A percentile compares a stretch with the other conserved stretches of the same genome.
Evolutionary conservation across 1,284 basidiomycete genomes (phyloP).

Genomic region (Volvariella surrecta): DNA sequence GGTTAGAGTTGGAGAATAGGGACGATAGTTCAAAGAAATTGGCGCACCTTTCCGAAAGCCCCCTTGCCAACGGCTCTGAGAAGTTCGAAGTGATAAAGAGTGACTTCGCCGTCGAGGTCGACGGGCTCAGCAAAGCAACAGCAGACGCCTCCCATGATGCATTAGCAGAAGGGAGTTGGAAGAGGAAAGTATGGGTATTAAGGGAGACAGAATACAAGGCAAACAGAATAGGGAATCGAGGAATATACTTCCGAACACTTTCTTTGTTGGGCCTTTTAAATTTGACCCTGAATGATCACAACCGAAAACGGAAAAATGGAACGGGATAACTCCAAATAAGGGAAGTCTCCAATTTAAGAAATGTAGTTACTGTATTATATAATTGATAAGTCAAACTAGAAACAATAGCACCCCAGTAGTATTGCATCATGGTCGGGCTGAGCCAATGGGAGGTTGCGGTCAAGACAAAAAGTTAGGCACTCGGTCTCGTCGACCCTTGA

Average conservation of each 20-base stretch:
- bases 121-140: constrained; percentile 69
- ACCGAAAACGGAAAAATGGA: no score
- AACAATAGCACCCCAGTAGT: no score
- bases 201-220: constrained; percentile 21
- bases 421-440: no score
- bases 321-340: no score
- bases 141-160: constrained; percentile 37
- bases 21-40: constrained; percentile 6
- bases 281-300: no score
- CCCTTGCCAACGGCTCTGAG: constrained; percentile 92
- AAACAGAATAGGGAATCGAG: constrained; percentile 18
- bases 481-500: no score
- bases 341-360: no score
- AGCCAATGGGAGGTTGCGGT: no score
- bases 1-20: constrained; percentile 7
- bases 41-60: constrained; percentile 89
- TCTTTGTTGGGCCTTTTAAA: no score
- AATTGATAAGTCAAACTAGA: no score
- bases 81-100: constrained; percentile 93
- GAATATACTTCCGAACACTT: constrained; percentile 1
- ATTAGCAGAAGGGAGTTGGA: constrained; percentile 15
- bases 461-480: no score
- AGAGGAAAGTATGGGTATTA: constrained; percentile 16
- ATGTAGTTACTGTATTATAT: no score
- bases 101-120: constrained; percentile 91